phyloP scores from a whole-genome alignment of 2,329 filamentous ascomycete genomes.

The Claviceps sp. region DNA sequence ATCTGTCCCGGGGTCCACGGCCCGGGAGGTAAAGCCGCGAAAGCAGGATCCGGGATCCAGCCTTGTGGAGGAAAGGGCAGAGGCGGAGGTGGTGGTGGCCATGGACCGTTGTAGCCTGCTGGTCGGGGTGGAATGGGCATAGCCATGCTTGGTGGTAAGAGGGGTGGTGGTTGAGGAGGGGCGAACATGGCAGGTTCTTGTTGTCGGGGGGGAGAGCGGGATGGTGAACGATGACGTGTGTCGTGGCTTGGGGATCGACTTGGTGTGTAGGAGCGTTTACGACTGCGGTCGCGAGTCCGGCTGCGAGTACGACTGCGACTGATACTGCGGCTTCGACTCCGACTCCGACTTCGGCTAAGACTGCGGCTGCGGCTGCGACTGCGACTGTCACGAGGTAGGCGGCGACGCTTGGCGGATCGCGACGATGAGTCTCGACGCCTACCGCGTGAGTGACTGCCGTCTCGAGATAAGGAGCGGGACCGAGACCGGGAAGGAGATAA shows the following conservation, averaged over 20 bases:
- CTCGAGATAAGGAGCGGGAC: slow-evolving; percentile 13
- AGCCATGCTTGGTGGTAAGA: slow-evolving; percentile 4
- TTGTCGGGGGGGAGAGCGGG: slow-evolving; percentile 6
- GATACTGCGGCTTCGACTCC: slow-evolving; percentile 12
- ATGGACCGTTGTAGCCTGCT: slow-evolving; percentile 26
- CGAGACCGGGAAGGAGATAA: slow-evolving; percentile 9
- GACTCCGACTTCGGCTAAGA: slow-evolving; percentile 12
- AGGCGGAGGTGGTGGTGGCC: slow-evolving; percentile 24
- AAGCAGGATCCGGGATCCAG: slow-evolving; percentile 17
- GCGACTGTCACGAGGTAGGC: slow-evolving; percentile 13
- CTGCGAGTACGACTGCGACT: slow-evolving; percentile 12
- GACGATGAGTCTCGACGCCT: slow-evolving; percentile 20
- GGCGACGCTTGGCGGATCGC: slow-evolving; percentile 18
- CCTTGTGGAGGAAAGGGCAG: slow-evolving; percentile 12
- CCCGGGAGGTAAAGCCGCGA: slow-evolving; percentile 16
- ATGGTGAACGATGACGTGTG: slow-evolving; percentile 10
- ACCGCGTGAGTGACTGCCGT: slow-evolving; percentile 14
- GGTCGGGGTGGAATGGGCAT: slow-evolving; percentile 20
- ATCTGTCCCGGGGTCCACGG: slow-evolving; percentile 12
- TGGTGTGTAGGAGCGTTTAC: slow-evolving; percentile 11
- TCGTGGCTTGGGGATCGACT: slow-evolving; percentile 13
- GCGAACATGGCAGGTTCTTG: background rate
- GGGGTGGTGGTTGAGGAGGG: slow-evolving; percentile 13
- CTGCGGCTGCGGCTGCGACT: slow-evolving; percentile 13
- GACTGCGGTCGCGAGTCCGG: slow-evolving; percentile 12